These are phyloP conservation scores for Niveomyces coronatus DNA, from an alignment of 2,329 filamentous ascomycete genomes.

Conservation along the genomic window DNA sequence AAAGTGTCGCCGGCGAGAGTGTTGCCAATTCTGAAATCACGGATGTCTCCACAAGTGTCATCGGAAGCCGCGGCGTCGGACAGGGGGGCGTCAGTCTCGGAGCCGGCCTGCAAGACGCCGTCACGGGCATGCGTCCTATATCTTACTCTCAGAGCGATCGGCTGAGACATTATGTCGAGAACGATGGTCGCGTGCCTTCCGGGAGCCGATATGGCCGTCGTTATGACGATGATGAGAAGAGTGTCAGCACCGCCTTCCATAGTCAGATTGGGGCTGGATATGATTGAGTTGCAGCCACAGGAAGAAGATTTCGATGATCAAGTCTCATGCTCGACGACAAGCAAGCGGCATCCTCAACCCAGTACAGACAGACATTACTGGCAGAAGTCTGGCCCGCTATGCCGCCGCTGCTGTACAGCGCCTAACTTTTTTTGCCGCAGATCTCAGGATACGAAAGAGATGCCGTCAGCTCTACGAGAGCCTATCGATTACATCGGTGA, in stretches of 20 bases:
- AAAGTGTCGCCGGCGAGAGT: slow-evolving; percentile 84
- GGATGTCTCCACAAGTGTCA: slow-evolving; percentile 68
- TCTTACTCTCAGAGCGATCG: slow-evolving; percentile 61
- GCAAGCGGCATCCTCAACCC: too few relatives aligned
- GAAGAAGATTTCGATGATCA: too few relatives aligned
- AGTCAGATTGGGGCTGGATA: slow-evolving; percentile 72
- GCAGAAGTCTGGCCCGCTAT: too few relatives aligned
- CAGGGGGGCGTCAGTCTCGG: slow-evolving; percentile 83
- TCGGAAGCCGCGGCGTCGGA: slow-evolving; percentile 62
- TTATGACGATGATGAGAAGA: slow-evolving; percentile 89
- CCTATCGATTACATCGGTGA: too few relatives aligned
- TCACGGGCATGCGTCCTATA: slow-evolving; percentile 52
- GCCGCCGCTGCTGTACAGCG: too few relatives aligned
- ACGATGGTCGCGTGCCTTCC: slow-evolving; percentile 57
- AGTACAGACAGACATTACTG: too few relatives aligned
- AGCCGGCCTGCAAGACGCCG: slow-evolving; percentile 64
- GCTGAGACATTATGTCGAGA: slow-evolving; percentile 89
- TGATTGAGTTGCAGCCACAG: slow-evolving; percentile 33
- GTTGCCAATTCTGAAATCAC: slow-evolving; percentile 86
- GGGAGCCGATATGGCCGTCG: slow-evolving; percentile 60
- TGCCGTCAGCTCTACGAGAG: too few relatives aligned
- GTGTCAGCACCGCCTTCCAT: slow-evolving; percentile 91
- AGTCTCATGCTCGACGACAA: too few relatives aligned
- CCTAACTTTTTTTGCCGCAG: too few relatives aligned
- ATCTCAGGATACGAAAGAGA: too few relatives aligned